phyloP scores from a whole-genome alignment of 805 yeast genomes.

The Ogataea philodendri region DNA sequence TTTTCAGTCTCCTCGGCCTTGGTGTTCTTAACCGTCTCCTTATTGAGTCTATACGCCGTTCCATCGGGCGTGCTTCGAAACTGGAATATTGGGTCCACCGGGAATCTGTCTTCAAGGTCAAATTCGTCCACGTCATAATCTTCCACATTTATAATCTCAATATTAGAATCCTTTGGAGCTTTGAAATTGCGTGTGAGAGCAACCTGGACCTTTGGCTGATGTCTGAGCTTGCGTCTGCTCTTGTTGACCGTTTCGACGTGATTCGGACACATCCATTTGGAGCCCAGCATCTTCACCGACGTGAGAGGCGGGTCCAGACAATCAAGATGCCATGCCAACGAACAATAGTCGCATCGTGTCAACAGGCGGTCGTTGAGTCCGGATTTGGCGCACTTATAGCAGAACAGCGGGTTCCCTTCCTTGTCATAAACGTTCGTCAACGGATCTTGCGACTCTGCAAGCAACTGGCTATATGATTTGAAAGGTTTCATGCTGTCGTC shows the following conservation, averaged over 20 bases:
- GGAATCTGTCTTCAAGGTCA: constrained; percentile 28
- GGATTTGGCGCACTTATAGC: constrained; percentile 74
- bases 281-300: constrained; percentile 67
- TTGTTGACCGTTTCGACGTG: constrained; percentile 60
- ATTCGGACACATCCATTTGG: constrained; percentile 89
- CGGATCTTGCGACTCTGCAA: constrained; percentile 53
- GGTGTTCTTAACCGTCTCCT: constrained; percentile 24
- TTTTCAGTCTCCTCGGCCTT: constrained; percentile 19
- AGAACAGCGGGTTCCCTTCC: constrained; percentile 64
- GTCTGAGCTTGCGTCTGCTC: constrained; percentile 48
- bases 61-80: constrained; percentile 35
- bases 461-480: constrained; percentile 40
- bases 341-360: constrained; percentile 80
- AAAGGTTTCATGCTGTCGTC: constrained; percentile 58
- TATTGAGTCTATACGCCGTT: constrained; percentile 27
- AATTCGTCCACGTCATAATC: constrained; percentile 31
- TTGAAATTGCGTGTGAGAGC: constrained; percentile 48
- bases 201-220: constrained; percentile 54
- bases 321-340: constrained; percentile 83
- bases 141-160: constrained; percentile 49
- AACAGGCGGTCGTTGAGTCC: constrained; percentile 58
- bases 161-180: constrained; percentile 42
- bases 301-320: constrained; percentile 77
- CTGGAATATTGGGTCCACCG: constrained; percentile 38
- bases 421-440: constrained; percentile 59